These are phyloP conservation scores for Tothia fuscella DNA, from an alignment of 2,329 filamentous ascomycete genomes.

Conservation along the genomic window DNA sequence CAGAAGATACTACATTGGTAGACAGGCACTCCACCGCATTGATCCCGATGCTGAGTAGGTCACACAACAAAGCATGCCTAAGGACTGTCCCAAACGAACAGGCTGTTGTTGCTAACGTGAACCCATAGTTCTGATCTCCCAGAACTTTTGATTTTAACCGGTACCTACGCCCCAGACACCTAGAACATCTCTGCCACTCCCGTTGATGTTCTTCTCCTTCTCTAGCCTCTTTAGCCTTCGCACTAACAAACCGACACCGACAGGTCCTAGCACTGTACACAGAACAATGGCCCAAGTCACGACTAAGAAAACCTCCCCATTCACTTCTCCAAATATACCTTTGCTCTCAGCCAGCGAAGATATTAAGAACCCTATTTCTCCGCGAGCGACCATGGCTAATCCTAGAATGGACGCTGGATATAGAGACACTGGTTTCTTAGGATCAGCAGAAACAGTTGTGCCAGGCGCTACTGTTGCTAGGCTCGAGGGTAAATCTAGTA, in stretches of 20 bases:
- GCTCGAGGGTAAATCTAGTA: background rate
- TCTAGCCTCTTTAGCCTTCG: constrained; percentile 8
- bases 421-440: constrained; percentile 44
- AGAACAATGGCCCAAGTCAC: constrained; percentile 46
- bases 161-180: constrained; percentile 7
- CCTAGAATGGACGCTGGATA: constrained; percentile 57
- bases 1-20: no score
- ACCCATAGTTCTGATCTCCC: no score
- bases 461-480: constrained; percentile 1
- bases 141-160: no score
- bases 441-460: constrained; percentile 12
- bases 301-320: constrained; percentile 39
- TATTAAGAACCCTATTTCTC: constrained; percentile 70
- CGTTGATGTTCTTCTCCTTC: background rate
- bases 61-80: no score
- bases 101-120: no score
- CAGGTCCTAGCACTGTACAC: constrained; percentile 43
- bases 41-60: no score
- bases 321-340: constrained; percentile 31
- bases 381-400: constrained; percentile 61
- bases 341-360: constrained; percentile 51
- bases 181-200: constrained; percentile 2
- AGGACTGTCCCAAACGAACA: no score
- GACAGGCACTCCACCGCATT: no score
- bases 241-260: constrained; percentile 40